Base-by-base conservation (phyloP, 1,284 basidiomycete genomes). In the Melampsora abietis-canadensis region DNA sequence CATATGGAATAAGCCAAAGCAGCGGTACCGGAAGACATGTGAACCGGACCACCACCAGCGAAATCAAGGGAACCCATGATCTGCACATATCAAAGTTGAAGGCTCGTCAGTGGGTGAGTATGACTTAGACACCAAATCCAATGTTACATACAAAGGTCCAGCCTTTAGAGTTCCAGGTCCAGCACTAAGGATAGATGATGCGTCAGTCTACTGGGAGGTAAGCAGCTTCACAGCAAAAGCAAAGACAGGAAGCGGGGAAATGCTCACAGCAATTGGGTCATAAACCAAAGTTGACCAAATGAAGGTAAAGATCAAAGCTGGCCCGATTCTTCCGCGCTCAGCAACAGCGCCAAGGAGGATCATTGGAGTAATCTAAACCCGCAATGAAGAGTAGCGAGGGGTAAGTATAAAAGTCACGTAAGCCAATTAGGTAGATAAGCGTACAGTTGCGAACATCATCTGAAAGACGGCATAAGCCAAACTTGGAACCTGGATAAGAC, bases 271-370 rank as follows among this genome's bases (percentile, higher is more conserved):
- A 78, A 94, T 90, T 8, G 92, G 92, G 80, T 92, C 90, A 83
- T 97, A 97, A 44, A 96, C 94, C 77, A 97, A 83, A 3, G 94
- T 97, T 14, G 90, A 85, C 94, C 95, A 98, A 76, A 89, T 81
- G 82, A 98, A 97, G 78, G 91, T 87, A 83, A 96, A 97, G 76
- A 94, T 86, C 66, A 95, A 85, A 76, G 92, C 84, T 1, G 94
- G 95, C 0, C 92, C 92, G 10, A 98, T 86, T 19, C 90, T 89
- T 19, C 88, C 88, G 69, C 93, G 92, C 82, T 98, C 95, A 27
- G 94, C 92, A 77, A 95, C 88, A 30, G 92, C 95, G 79, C 94
- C 94, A 66, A 92, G 85, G 19, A 92, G 92, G 78, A 97, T 87
- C 64, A 84, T 84, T 34, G 82, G 81, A 40, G 86, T 92, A 80